A percentile compares a stretch with the other conserved stretches of the same genome.
Conservation (phyloP, 257 asterid genomes). For the Galeopsis tetrahit region DNA sequence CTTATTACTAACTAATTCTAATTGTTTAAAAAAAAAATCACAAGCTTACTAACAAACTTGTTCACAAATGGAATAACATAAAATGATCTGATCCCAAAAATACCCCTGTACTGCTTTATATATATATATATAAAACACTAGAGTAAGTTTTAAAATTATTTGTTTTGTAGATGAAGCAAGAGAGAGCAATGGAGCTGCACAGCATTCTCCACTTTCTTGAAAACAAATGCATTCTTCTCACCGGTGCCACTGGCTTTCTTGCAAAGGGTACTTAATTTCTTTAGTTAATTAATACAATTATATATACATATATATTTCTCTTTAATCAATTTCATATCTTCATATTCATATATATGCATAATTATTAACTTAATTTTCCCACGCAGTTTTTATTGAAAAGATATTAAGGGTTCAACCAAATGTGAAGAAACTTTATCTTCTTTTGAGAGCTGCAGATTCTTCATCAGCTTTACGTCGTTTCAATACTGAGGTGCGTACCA, state of each 20-base stretch:
- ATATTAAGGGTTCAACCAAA: constrained; percentile 71
- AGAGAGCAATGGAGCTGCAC: constrained; percentile 42
- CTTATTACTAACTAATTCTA: too few species aligned
- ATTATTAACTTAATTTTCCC: background rate
- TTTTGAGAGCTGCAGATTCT: constrained; percentile 59
- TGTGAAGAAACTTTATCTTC: constrained; percentile 58
- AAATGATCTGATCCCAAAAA: too few species aligned
- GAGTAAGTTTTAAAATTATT: too few species aligned
- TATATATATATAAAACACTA: background rate
- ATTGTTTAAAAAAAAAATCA: too few species aligned
- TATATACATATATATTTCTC: background rate
- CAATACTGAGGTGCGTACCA: constrained; percentile 50
- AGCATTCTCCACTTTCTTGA: constrained; percentile 55
- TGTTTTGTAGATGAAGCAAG: too few species aligned
- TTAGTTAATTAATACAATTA: background rate
- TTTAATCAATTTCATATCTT: constrained; percentile 1
- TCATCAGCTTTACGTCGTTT: constrained; percentile 60
- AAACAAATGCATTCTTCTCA: constrained; percentile 52
- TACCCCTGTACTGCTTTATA: too few species aligned
- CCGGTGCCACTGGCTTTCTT: constrained; percentile 65
- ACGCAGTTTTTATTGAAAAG: constrained; percentile 59
- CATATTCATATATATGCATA: background rate
- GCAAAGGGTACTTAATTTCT: constrained; percentile 44
- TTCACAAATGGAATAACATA: too few species aligned
- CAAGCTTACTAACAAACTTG: too few species aligned